These are phyloP conservation scores for Catharanthus roseus DNA, from an alignment of 257 asterid species.

Conservation along the genomic window DNA sequence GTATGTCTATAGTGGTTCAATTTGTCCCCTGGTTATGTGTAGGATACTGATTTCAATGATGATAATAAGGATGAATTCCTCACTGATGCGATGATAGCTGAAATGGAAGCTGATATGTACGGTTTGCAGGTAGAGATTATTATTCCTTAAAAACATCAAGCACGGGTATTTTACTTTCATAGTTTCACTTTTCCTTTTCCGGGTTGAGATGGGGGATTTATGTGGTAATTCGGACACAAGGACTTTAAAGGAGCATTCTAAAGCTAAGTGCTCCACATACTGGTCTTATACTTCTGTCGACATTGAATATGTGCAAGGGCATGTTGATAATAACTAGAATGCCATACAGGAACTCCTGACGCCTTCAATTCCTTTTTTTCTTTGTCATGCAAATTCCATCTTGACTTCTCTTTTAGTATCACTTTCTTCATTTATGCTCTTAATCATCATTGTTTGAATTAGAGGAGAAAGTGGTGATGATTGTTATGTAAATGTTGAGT, in stretches of 20 bases:
- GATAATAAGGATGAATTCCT: constrained; percentile 36
- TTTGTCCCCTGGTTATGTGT: constrained; percentile 26
- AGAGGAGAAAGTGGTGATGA: neutral
- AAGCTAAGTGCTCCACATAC: neutral
- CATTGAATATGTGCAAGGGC: neutral
- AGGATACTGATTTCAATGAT: constrained; percentile 37
- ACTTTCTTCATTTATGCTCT: neutral
- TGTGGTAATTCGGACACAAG: neutral
- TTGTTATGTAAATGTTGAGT: neutral
- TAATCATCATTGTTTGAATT: neutral
- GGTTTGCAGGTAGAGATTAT: constrained; percentile 61
- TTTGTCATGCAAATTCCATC: neutral
- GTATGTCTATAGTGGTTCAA: constrained; percentile 1
- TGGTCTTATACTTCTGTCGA: neutral
- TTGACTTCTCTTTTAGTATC: neutral
- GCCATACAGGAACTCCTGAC: neutral
- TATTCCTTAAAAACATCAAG: neutral
- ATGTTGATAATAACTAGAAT: neutral
- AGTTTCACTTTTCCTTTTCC: neutral
- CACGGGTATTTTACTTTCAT: neutral
- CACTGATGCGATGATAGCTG: constrained; percentile 76
- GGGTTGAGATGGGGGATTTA: neutral
- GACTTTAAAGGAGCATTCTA: neutral
- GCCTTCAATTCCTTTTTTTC: neutral
- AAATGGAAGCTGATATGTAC: constrained; percentile 70